Conservation (phyloP, 495 filamentous ascomycete species). For the Xylaria sp. region DNA sequence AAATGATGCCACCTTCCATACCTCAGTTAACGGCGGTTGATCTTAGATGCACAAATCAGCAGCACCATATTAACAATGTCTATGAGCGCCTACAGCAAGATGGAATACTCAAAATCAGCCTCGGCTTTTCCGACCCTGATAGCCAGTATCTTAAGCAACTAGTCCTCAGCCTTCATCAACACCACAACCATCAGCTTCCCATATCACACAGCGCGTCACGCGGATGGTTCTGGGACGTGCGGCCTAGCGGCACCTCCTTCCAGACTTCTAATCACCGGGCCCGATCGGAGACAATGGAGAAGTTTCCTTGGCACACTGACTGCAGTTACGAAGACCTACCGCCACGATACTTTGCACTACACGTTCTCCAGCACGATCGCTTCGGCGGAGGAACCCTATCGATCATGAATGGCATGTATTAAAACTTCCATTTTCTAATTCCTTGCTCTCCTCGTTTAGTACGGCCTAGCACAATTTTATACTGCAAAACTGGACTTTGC, state of each 20-base stretch:
- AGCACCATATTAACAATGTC: background rate
- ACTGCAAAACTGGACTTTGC: background rate
- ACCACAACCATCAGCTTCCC: conserved; percentile 44
- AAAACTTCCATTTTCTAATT: background rate
- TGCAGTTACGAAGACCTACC: conserved; percentile 32
- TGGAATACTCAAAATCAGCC: conserved; percentile 41
- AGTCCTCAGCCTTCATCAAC: conserved; percentile 38
- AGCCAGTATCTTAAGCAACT: conserved; percentile 43
- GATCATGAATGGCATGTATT: conserved; percentile 33
- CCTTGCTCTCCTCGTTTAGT: background rate
- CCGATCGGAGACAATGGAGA: conserved; percentile 32
- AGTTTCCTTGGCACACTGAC: conserved; percentile 35
- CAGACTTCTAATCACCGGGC: conserved; percentile 30
- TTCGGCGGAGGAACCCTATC: conserved; percentile 49
- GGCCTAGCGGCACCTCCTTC: conserved; percentile 26
- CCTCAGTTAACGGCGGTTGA: background rate
- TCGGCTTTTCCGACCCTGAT: conserved; percentile 37
- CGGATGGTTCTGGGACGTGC: conserved; percentile 51
- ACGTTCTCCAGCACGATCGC: conserved; percentile 47
- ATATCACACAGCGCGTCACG: conserved; percentile 46
- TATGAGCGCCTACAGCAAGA: background rate
- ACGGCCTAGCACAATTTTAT: background rate
- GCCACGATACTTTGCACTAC: conserved; percentile 38
- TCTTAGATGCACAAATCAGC: background rate
- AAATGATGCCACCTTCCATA: background rate